Percentiles rank a stretch among this genome's conserved stretches.
phyloP scores from a whole-genome alignment of 2,329 filamentous ascomycete species.

The Paecilomyces fulvus region DNA sequence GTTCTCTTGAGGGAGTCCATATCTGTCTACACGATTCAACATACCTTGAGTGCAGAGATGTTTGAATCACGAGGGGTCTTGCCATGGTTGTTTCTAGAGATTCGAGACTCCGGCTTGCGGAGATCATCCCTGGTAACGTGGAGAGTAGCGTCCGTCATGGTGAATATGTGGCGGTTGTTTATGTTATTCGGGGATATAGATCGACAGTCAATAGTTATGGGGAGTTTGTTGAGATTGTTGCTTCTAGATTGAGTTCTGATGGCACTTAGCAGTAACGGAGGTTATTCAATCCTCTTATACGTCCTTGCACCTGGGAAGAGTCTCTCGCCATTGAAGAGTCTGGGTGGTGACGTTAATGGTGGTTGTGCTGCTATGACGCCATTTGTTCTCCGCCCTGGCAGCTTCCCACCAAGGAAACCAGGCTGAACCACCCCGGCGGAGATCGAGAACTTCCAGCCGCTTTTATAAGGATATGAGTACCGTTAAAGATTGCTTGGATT shows the following conservation, averaged over 20 bases:
- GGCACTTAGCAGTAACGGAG: not conserved
- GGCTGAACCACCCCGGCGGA: not conserved
- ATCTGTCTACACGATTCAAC: not conserved
- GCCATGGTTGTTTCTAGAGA: conserved; percentile 32
- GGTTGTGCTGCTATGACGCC: not conserved
- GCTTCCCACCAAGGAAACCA: not conserved
- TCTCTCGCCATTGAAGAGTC: not conserved
- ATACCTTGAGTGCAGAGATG: conserved; percentile 40
- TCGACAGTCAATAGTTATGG: not conserved
- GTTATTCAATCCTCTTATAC: not conserved
- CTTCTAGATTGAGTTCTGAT: not conserved
- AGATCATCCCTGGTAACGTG: conserved; percentile 43
- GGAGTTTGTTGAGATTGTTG: not conserved
- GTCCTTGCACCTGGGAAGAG: not conserved
- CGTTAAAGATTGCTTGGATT: not conserved
- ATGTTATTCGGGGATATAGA: not conserved
- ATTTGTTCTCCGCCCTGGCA: not conserved
- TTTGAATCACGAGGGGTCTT: conserved; percentile 37
- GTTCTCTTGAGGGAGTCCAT: not conserved
- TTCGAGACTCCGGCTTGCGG: conserved; percentile 39
- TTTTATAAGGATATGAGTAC: not conserved
- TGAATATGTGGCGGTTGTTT: conserved; percentile 3
- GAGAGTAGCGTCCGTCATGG: conserved; percentile 34
- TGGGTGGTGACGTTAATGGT: not conserved
- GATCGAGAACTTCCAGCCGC: not conserved